Percentiles rank a stretch among this genome's conserved stretches.
Evolutionary conservation across 2,329 filamentous ascomycete genomes (phyloP).

Genomic region (Aspergillus uvarum): DNA sequence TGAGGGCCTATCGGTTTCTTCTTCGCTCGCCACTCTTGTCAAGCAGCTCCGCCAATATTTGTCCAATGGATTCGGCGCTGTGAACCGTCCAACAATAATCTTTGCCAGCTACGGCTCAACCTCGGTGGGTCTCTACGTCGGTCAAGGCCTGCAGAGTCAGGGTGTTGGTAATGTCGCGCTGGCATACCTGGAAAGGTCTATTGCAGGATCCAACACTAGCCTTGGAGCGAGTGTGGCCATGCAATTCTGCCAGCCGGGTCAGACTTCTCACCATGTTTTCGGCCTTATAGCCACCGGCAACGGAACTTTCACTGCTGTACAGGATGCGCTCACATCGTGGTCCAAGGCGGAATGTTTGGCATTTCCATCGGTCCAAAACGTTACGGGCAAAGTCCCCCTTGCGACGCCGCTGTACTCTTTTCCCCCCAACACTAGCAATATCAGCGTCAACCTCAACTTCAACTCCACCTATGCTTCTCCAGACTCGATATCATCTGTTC

Average conservation of each 20-base stretch:
- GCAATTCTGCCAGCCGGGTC: slow-evolving; percentile 1
- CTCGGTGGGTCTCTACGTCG: slow-evolving; percentile 4
- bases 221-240: slow-evolving; percentile 1
- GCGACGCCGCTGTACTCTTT: neutral
- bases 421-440: too few relatives aligned
- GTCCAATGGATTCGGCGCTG: neutral
- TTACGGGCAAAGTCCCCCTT: neutral
- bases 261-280: neutral
- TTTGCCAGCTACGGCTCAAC: slow-evolving; percentile 3
- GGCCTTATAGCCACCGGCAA: slow-evolving; percentile 1
- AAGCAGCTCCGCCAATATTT: slow-evolving; percentile 7
- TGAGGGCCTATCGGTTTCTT: neutral
- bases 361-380: neutral
- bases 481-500: neutral
- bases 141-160: neutral
- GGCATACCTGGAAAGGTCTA: neutral
- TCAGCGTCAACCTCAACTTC: neutral
- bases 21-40: neutral
- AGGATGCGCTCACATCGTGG: neutral
- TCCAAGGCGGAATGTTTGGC: slow-evolving; percentile 1
- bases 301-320: neutral
- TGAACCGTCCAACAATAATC: neutral
- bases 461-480: neutral
- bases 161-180: neutral
- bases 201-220: neutral